phyloP scores from a whole-genome alignment of 148 eudicot species.

The Persicaria maculosa region DNA sequence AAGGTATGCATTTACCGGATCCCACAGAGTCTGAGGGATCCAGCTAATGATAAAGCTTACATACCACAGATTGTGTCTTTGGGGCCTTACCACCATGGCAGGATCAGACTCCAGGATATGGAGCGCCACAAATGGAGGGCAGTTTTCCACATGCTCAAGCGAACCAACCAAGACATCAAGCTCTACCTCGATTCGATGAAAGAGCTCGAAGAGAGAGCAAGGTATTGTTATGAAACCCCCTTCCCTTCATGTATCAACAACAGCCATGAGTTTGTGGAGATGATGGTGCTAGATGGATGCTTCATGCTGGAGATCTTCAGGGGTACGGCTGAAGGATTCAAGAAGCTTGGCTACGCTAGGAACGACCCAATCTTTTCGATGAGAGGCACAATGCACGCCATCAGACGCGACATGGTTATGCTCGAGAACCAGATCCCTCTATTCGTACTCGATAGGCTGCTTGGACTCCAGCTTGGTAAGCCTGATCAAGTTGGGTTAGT shows the following conservation, averaged over 20 bases:
- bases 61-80: constrained; percentile 73
- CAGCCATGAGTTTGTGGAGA: constrained; percentile 63
- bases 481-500: constrained; percentile 43
- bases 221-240: constrained; percentile 63
- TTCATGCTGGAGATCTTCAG: constrained; percentile 76
- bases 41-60: constrained; percentile 53
- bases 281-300: constrained; percentile 83
- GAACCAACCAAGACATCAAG: constrained; percentile 37
- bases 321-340: constrained; percentile 63
- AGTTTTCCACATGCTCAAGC: constrained; percentile 43
- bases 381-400: constrained; percentile 80
- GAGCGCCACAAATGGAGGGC: constrained; percentile 88
- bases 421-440: constrained; percentile 86
- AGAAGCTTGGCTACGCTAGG: constrained; percentile 56
- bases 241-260: constrained; percentile 18
- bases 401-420: constrained; percentile 89
- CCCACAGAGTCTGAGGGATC: constrained; percentile 53
- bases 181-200: constrained; percentile 48
- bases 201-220: constrained; percentile 52
- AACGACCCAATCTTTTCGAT: constrained; percentile 81
- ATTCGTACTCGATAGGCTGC: constrained; percentile 57
- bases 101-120: constrained; percentile 43
- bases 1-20: constrained; percentile 60
- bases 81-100: constrained; percentile 78
- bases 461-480: constrained; percentile 42